phyloP scores from a whole-genome alignment of 768 basidiomycete genomes.

The Serendipita sp. region DNA sequence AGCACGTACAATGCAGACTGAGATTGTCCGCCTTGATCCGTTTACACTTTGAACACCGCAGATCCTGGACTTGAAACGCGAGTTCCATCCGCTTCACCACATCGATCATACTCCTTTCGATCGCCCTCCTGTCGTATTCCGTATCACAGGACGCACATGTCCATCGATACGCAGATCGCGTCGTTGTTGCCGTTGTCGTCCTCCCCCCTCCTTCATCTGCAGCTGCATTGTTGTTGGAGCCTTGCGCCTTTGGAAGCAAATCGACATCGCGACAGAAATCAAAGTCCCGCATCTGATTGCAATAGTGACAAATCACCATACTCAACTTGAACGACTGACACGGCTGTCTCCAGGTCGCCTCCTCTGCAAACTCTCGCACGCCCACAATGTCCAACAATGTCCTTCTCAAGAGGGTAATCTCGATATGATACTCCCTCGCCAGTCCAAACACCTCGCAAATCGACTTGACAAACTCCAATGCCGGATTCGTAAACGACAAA shows the following conservation, averaged over 20 bases:
- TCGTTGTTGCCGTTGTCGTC: background rate
- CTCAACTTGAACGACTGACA: constrained; percentile 74
- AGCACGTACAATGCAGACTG: constrained; percentile 72
- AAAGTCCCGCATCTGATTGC: constrained; percentile 74
- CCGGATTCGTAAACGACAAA: constrained; percentile 59
- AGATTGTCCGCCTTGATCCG: constrained; percentile 85
- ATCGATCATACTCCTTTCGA: constrained; percentile 77
- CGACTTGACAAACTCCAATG: constrained; percentile 82
- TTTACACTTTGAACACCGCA: constrained; percentile 77
- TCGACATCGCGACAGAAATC: constrained; percentile 91
- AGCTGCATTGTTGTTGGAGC: constrained; percentile 25
- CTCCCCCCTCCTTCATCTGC: background rate
- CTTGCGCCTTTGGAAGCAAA: constrained; percentile 43
- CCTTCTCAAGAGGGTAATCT: constrained; percentile 77
- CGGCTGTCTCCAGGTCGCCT: constrained; percentile 80
- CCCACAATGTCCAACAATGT: constrained; percentile 79
- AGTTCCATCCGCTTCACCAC: constrained; percentile 54
- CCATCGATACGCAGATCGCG: constrained; percentile 29
- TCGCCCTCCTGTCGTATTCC: constrained; percentile 76
- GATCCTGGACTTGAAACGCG: constrained; percentile 74
- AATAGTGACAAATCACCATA: constrained; percentile 78
- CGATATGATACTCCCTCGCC: constrained; percentile 65
- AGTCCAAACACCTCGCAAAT: constrained; percentile 67
- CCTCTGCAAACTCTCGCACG: constrained; percentile 70
- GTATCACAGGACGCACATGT: constrained; percentile 54